These are phyloP conservation scores for Fusarium sacchari DNA, from an alignment of 2,329 filamentous ascomycete genomes.

Conservation along the genomic window DNA sequence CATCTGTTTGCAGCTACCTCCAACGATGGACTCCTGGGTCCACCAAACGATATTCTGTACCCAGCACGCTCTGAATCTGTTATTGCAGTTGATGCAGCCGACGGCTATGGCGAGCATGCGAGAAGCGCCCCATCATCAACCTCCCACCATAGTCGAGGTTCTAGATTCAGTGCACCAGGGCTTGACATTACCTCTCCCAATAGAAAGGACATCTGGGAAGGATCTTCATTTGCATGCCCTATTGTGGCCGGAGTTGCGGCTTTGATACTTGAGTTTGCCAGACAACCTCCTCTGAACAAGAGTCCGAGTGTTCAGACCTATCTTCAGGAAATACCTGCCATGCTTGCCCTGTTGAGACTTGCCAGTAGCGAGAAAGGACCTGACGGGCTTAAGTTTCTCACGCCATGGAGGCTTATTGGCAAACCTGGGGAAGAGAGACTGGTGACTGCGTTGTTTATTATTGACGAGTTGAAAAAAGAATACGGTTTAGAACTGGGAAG, in stretches of 20 bases:
- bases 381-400: neutral
- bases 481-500: neutral
- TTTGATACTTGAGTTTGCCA: neutral
- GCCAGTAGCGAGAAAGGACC: neutral
- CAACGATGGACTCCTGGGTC: neutral
- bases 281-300: neutral
- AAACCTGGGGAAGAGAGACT: neutral
- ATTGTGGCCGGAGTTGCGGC: neutral
- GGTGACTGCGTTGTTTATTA: neutral
- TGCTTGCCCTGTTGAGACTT: neutral
- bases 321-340: neutral
- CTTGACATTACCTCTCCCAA: neutral
- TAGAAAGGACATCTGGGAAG: neutral
- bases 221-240: neutral
- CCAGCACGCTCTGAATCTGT: neutral
- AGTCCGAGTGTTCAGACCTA: neutral
- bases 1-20: neutral
- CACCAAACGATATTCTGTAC: neutral
- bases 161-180: neutral
- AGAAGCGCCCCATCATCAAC: neutral
- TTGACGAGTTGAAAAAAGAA: neutral
- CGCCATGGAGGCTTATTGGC: neutral
- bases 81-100: neutral
- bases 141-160: neutral
- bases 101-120: neutral